phyloP scores from a whole-genome alignment of 2,329 filamentous ascomycete genomes.

The Talaromyces funiculosus region DNA sequence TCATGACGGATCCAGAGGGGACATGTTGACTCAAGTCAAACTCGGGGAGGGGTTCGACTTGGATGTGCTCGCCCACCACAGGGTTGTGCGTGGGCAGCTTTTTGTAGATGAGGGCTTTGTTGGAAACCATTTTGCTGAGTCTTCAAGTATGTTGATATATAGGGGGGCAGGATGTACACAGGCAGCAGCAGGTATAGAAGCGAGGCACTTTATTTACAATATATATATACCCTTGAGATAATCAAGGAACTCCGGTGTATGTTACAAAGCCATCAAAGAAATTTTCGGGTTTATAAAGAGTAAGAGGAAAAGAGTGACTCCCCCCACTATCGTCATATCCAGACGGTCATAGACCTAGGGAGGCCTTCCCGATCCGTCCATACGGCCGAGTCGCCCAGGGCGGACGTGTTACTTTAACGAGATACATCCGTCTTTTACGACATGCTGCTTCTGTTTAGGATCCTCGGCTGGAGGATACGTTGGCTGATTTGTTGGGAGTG shows the following conservation, averaged over 20 bases:
- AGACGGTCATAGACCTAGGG: slow-evolving; percentile 7
- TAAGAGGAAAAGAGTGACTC: too few species aligned
- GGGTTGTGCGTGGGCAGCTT: slow-evolving; percentile 61
- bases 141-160: background rate
- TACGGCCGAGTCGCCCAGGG: background rate
- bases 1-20: slow-evolving; percentile 60
- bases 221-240: background rate
- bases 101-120: slow-evolving; percentile 74
- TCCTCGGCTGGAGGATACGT: background rate
- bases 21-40: slow-evolving; percentile 57
- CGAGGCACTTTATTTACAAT: background rate
- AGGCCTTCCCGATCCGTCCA: slow-evolving; percentile 16
- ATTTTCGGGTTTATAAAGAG: too few species aligned
- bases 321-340: background rate
- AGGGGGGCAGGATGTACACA: too few species aligned
- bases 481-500: background rate
- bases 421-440: background rate
- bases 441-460: background rate
- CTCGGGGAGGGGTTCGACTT: slow-evolving; percentile 55
- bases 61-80: slow-evolving; percentile 64
- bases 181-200: background rate
- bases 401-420: slow-evolving; percentile 1
- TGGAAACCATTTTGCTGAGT: slow-evolving; percentile 36
- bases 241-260: background rate
- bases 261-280: background rate